These are phyloP conservation scores for Saturnispora quitensis DNA, from an alignment of 805 yeast genomes.

Conservation along the genomic window DNA sequence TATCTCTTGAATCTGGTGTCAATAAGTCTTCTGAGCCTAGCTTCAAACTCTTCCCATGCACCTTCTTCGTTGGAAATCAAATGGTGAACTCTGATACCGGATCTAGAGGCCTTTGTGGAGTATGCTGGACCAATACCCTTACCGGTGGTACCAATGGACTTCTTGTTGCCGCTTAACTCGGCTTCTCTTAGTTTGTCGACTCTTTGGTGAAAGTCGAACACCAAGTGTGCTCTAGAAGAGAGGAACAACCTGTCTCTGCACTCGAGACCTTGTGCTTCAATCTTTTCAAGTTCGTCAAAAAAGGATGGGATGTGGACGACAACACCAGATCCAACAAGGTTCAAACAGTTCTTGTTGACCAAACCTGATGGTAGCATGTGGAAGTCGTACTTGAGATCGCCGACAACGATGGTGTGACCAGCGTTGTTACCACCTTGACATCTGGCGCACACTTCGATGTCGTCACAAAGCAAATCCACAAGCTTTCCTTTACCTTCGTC, in stretches of 20 bases:
- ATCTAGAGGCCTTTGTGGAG: constrained; percentile 92
- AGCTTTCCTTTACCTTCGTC: constrained; percentile 99
- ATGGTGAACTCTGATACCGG: constrained; percentile 96
- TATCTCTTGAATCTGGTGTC: constrained; percentile 81
- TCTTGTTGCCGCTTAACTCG: constrained; percentile 71
- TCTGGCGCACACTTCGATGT: constrained; percentile 93
- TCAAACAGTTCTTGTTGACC: constrained; percentile 84
- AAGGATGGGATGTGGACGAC: constrained; percentile 92
- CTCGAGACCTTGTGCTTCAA: constrained; percentile 74
- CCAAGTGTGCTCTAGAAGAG: constrained; percentile 91
- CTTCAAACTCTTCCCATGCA: constrained; percentile 87
- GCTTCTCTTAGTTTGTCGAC: constrained; percentile 93
- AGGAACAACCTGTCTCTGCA: constrained; percentile 72
- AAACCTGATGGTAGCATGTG: constrained; percentile 99
- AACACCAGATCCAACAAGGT: constrained; percentile 92
- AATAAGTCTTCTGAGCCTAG: constrained; percentile 65
- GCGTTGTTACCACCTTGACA: constrained; percentile 99
- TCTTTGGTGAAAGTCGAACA: constrained; percentile 96
- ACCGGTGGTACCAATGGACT: constrained; percentile 94
- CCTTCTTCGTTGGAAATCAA: constrained; percentile 81
- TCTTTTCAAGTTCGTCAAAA: constrained; percentile 72
- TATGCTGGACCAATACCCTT: constrained; percentile 99
- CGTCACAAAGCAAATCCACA: constrained; percentile 90
- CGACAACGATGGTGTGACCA: constrained; percentile 96
- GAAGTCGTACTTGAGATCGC: constrained; percentile 84